A percentile compares a stretch with the other conserved stretches of the same genome.
phyloP scores from a whole-genome alignment of 495 filamentous ascomycete genomes.

The Polyplosphaeria fusca region DNA sequence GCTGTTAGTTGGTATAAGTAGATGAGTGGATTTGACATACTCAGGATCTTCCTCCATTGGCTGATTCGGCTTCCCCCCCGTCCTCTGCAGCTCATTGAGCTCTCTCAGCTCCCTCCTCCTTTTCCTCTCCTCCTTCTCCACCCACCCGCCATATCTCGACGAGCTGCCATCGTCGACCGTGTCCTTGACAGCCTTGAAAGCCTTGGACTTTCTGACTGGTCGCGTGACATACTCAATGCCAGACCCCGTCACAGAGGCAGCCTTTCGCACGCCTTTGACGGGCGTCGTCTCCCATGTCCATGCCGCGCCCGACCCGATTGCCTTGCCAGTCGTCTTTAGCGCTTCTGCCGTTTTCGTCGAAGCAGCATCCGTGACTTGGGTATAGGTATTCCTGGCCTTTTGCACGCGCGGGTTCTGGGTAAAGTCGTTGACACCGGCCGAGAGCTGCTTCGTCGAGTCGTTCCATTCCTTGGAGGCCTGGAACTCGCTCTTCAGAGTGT shows the following conservation, averaged over 20 bases:
- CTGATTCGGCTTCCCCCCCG: slow-evolving; percentile 49
- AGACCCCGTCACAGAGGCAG: slow-evolving; percentile 77
- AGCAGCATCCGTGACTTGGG: slow-evolving; percentile 73
- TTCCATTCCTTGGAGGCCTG: slow-evolving; percentile 99
- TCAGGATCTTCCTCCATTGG: slow-evolving; percentile 76
- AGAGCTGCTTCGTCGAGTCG: slow-evolving; percentile 91
- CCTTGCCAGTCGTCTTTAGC: slow-evolving; percentile 78
- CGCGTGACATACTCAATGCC: slow-evolving; percentile 89
- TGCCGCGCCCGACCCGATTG: slow-evolving; percentile 79
- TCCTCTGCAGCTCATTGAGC: slow-evolving; percentile 56
- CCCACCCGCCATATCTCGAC: slow-evolving; percentile 91
- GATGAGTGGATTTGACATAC: slow-evolving; percentile 55
- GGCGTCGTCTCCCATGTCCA: slow-evolving; percentile 97
- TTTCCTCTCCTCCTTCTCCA: slow-evolving; percentile 89
- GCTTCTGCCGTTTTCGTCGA: slow-evolving; percentile 70
- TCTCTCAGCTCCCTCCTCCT: slow-evolving; percentile 72
- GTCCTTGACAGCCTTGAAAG: slow-evolving; percentile 88
- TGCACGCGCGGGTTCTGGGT: slow-evolving; percentile 92
- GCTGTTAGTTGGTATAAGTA: too few relatives aligned
- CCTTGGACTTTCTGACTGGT: slow-evolving; percentile 89
- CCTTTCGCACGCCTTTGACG: slow-evolving; percentile 86
- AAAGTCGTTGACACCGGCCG: slow-evolving; percentile 81
- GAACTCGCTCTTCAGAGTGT: slow-evolving; percentile 88
- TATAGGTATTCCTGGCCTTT: slow-evolving; percentile 79
- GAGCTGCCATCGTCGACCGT: slow-evolving; percentile 97